Base-by-base conservation (phyloP, 169 alveolate species). In the Cryptosporidium baileyi region DNA sequence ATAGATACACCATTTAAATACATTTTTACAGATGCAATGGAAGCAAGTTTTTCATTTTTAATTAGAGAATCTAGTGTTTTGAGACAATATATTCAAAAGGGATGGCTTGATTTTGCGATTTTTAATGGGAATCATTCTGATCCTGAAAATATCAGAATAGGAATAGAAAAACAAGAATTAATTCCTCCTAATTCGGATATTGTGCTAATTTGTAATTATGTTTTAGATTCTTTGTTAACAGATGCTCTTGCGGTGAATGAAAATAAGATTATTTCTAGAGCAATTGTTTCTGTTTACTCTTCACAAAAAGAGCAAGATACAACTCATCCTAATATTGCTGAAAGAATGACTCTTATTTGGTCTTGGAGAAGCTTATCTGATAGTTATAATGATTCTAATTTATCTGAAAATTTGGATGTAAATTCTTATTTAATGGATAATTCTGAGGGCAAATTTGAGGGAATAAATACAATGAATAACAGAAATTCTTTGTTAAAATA, bases 101-200 rank as follows among this genome's bases (percentile, higher is more conserved):
- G 91, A 38, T 90, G 93, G 96, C 91, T 93, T 8, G 96, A 93
- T 63, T 91, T 91, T 80, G 94, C 96, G 2, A 60, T 81, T 47
- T 93, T 89, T 79, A 93, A 93, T 81, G 94, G 94, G 26, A 93
- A 93, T 61, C 13, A 32, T 51, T 54, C 65, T 19, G 92, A 81
- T 26, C 90, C 91, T 30, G 81, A 63, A 6, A 90, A 74, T 0
- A 80, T 81, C 30, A 81, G 82, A n/a, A 82, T 88, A 38, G 82
- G 92, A 54, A 67, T 60, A 30, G 45, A 82, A 17, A 60, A 79
- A 9, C 88, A 92, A 51, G 89, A 82, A 49, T 80, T 61, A 17
- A 88, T 90, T 41, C 91, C 93, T 28, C 26, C 67, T 24, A 82
- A 88, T 38, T 91, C 94, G 17, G 91, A 92, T 30, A 90, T 93